phyloP scores from a whole-genome alignment of 768 basidiomycete species.

The Lepiota brunneoincarnata region DNA sequence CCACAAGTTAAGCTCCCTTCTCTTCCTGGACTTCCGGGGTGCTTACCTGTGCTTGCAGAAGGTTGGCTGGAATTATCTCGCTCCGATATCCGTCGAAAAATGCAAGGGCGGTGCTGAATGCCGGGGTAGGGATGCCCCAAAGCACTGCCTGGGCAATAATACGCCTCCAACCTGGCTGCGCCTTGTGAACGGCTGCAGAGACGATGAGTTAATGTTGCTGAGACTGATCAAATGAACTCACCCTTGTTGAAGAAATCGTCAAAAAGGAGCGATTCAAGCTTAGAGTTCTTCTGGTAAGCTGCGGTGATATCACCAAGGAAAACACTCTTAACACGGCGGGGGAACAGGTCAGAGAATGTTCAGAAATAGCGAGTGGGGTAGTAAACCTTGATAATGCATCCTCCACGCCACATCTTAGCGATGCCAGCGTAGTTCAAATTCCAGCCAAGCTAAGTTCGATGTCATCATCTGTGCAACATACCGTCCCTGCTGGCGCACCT shows the following conservation, averaged over 20 bases:
- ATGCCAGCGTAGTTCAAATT: conserved; percentile 97
- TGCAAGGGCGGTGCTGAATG: conserved; percentile 96
- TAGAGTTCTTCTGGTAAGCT: conserved; percentile 81
- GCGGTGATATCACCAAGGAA: conserved; percentile 92
- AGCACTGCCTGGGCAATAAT: conserved; percentile 94
- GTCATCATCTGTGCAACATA: not conserved
- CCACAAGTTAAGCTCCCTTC: conserved; percentile 2
- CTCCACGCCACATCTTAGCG: conserved; percentile 99
- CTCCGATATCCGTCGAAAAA: conserved; percentile 99
- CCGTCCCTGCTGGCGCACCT: conserved; percentile 41
- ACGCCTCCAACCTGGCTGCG: conserved; percentile 98
- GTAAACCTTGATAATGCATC: conserved; percentile 94
- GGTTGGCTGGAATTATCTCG: conserved; percentile 89
- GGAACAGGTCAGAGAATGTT: too few species aligned
- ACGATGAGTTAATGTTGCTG: conserved; percentile 4
- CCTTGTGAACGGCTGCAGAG: conserved; percentile 75
- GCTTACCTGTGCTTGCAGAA: conserved; percentile 87
- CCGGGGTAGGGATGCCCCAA: conserved; percentile 97
- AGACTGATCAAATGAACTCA: conserved; percentile 18
- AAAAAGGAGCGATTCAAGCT: conserved; percentile 91
- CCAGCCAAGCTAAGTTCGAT: conserved; percentile 62
- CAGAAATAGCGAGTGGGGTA: not conserved
- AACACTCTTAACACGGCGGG: conserved; percentile 56
- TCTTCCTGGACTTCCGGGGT: not conserved
- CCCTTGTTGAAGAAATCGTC: conserved; percentile 98